Evolutionary conservation across 2,329 filamentous ascomycete species (phyloP), one percentile per base, ranked within the genome.

Genomic region (Aspergillus clavatus): DNA sequence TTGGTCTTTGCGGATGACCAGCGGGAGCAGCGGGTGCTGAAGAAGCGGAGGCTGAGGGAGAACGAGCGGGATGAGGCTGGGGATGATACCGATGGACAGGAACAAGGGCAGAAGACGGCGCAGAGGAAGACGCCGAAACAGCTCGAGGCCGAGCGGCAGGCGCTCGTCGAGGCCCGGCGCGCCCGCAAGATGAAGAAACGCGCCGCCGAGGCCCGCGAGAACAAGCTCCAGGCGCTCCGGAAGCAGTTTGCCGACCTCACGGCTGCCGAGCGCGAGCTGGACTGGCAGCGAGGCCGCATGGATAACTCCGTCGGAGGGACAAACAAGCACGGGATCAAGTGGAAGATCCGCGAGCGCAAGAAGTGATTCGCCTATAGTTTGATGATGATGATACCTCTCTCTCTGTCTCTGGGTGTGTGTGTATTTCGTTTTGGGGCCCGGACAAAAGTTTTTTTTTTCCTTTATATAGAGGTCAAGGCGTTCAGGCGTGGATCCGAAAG

Each of bases 301-400:
- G 76, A 73, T 52, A 76, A 77, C 48, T 76, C 72, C 2, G 69
- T 80, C 3, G 81, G 80, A 14, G 81, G 81, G 1, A 72, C 77
- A 43, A 84, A 83, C 64, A 83, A 83, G 65, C 71, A 78, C 45
- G 81, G 81, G 7, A 69, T 80, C 55, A 83, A 81, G 57, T 84
- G 80, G 73, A 84, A 83, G 70, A 69, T 80, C 36, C 69, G 80
- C 45, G 79, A 82, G 68, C 70, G 81, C 53, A 83, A 82, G 71
- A 51, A 46, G 53, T 58, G 47, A 57, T 54, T 19, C 19, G n/a
- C n/a, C n/a, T n/a, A n/a, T n/a, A n/a, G n/a, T 5, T n/a, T 26
- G 12, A 36, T 37, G 7, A 31, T 14, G 21, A 22, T 40, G 28
- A 28, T 27, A 24, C n/a, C 48, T 52, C 22, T 51, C 46, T 40